phyloP scores from a whole-genome alignment of 768 basidiomycete genomes.

The Glaciozyma antarctica region DNA sequence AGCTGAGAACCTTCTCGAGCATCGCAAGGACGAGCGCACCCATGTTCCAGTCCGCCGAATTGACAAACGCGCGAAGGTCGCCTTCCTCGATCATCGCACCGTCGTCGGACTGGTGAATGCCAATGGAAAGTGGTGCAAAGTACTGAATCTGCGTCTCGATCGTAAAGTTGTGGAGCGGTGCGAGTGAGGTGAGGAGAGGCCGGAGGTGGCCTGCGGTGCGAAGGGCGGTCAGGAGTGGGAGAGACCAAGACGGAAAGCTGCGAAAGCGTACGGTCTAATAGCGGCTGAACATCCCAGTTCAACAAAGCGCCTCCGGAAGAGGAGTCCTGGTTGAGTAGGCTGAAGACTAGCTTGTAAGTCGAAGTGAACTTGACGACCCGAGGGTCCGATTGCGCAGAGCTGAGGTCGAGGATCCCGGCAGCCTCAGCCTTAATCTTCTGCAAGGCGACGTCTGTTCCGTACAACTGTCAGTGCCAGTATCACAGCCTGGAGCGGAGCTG shows the following conservation, averaged over 20 bases:
- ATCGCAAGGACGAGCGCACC: conserved; percentile 46
- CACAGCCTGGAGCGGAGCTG: too few species aligned
- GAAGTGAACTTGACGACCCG: conserved; percentile 65
- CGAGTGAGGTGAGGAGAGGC: conserved; percentile 56
- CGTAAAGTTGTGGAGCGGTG: conserved; percentile 73
- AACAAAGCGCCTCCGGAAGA: conserved; percentile 50
- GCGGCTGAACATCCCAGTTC: conserved; percentile 64
- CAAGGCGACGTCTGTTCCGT: too few species aligned
- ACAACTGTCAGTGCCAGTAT: too few species aligned
- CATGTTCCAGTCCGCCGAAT: conserved; percentile 90
- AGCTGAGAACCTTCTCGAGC: background rate
- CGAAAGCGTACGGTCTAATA: conserved; percentile 52
- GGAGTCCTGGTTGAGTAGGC: conserved; percentile 81
- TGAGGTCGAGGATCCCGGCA: background rate
- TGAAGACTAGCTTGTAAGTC: conserved; percentile 80
- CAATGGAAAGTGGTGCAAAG: conserved; percentile 77
- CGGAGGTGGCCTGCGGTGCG: conserved; percentile 53
- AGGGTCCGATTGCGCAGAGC: conserved; percentile 37
- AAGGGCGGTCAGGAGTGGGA: too few species aligned
- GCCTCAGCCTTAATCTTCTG: too few species aligned
- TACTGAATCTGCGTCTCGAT: conserved; percentile 91
- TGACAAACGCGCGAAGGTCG: conserved; percentile 84
- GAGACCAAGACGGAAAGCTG: background rate
- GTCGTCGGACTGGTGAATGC: conserved; percentile 44
- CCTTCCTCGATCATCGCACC: conserved; percentile 55